Base-by-base conservation (phyloP, 441 rosid genomes). In the Bruguiera hainesii region DNA sequence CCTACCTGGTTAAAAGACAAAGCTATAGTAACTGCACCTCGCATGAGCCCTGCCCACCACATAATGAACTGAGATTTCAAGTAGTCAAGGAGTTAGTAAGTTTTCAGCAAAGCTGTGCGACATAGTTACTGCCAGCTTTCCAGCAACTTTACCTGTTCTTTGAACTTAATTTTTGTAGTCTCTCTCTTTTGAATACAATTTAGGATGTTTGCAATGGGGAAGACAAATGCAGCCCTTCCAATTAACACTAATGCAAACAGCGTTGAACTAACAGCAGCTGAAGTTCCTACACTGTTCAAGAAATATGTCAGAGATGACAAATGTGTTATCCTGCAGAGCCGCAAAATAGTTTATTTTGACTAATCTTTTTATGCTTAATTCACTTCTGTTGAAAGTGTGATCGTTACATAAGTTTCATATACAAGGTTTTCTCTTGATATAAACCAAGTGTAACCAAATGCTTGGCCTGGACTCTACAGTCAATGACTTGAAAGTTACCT, bases 1-100 rank as follows among this genome's bases (percentile, higher is more conserved):
- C 42, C 9, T 64, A 80, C 90, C 85, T 80, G 56, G 49, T 77
- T 80, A 52, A 71, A 85, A 23, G 91, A 83, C 61, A 89, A 71
- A 39, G 96, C 96, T 71, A 85, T 80, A 1, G 96, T 85, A n/a
- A 89, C 87, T 9, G 96, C 90, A 65, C 92, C 92, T 83, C 92
- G 80, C 86, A 85, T 79, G n/a, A 89, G 73, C 60, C 92, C 90
- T 46, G 96, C 92, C 87, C 92, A 89, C 96, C 92, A 87, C 78
- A 85, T 82, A 63, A 81, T 75, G 58, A 84, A 79, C 91, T 86
- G 80, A 61, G 62, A 33, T 68, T 67, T 60, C 46, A 63, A 72
- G 31, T 33, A 37, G 79, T 60, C 46, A 63, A 72, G 28, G 25
- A 37, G 79, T 78, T 65, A 76, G 83, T 58, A 60, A 33, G 33